These are phyloP conservation scores for Erodium maritimum DNA, from an alignment of 345 rosid species.

Conservation along the genomic window DNA sequence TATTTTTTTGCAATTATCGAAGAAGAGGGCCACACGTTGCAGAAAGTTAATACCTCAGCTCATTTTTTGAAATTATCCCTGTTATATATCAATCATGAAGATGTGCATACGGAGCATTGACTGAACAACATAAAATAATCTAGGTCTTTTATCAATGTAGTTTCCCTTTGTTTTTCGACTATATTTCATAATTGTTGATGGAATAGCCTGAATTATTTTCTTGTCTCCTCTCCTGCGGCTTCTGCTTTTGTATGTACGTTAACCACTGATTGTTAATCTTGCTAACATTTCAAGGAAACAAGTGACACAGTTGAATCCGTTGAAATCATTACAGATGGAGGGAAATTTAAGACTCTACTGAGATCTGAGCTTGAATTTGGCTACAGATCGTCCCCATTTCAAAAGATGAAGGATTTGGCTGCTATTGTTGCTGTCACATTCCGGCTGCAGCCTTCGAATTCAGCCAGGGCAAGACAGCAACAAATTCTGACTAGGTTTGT, in stretches of 20 bases:
- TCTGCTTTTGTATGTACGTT: not conserved
- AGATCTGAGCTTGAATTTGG: conserved; percentile 16
- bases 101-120: too few species aligned
- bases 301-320: conserved; percentile 16
- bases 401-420: conserved; percentile 17
- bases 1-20: too few species aligned
- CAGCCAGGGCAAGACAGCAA: conserved; percentile 9
- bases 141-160: too few species aligned
- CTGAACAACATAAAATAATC: too few species aligned
- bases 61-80: too few species aligned
- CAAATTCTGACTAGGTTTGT: conserved; percentile 1
- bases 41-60: too few species aligned
- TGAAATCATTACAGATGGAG: conserved; percentile 12
- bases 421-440: conserved; percentile 24
- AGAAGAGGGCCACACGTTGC: too few species aligned
- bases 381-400: conserved; percentile 24
- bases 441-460: conserved; percentile 10
- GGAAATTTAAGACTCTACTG: conserved; percentile 10
- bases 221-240: too few species aligned
- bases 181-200: too few species aligned
- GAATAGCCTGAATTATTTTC: too few species aligned
- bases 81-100: too few species aligned
- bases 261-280: not conserved
- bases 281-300: conserved; percentile 15
- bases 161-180: too few species aligned